Base-by-base conservation (phyloP, 1,284 basidiomycete genomes). In the Thecaphora thlaspeos region DNA sequence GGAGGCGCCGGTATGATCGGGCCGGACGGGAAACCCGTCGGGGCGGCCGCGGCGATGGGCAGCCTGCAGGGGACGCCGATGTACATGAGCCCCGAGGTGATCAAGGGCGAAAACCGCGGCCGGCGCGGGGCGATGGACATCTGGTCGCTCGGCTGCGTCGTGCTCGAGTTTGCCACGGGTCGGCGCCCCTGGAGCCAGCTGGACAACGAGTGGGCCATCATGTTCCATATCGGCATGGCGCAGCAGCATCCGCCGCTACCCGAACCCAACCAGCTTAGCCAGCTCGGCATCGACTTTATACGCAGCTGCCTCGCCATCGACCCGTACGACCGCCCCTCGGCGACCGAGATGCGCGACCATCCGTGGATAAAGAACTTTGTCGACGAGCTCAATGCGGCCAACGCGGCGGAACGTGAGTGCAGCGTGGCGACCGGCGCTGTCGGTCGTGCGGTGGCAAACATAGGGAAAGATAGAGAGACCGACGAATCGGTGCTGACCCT, bases 1-100 rank as follows among this genome's bases (percentile, higher is more conserved):
- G 56, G 59, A 39, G 54, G 55, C 23, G 57, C 60, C 23, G 58
- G 58, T 9, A 58, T 66, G 63, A 17, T 61, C 17, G 81, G 81
- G 8, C 78, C 84, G 9, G 85, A 83, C 15, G 71, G 67, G 41
- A 75, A 41, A 72, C 68, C 66, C 10, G 70, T 61, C 12, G 65
- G 67, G 11, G 61, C 62, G 0, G 71, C 75, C 1, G 80, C 76
- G 2, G 80, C 79, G 22, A 89, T 88, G 79, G 89, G 89, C 12
- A 65, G 60, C 45, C 46, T 76, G 50, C 96, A 94, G 2, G 95
- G 95, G 14, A 99, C 95, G 18, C 95, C 95, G 0, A 98, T 98
- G 94, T 99, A 98, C 80, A 96, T 99, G 90, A 94, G 91, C 11
- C 95, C 95, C 1, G 95, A 99, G 77, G 88, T 97, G 44, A 98